These are phyloP conservation scores for Daedaleopsis nitida DNA, from an alignment of 768 basidiomycete genomes.

Conservation along the genomic window DNA sequence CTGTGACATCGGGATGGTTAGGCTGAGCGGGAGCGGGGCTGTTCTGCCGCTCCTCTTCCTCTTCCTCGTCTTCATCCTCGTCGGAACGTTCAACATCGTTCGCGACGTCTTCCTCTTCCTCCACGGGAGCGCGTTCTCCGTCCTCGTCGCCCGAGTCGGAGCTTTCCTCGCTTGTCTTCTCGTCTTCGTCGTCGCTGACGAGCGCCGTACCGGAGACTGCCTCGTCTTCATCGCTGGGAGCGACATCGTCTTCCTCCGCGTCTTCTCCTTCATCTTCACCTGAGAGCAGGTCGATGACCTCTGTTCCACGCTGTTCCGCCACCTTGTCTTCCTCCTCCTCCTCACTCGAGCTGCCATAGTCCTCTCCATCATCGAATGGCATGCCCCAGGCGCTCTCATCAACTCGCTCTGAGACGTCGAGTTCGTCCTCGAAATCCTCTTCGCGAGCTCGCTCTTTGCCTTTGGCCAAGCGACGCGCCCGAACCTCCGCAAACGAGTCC, in stretches of 20 bases:
- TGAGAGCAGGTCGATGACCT: constrained; percentile 30
- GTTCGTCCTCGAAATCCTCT: constrained; percentile 48
- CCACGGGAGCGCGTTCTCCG: background rate
- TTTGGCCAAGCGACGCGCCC: constrained; percentile 57
- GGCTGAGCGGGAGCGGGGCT: constrained; percentile 1
- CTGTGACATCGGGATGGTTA: background rate
- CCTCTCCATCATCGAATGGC: constrained; percentile 14
- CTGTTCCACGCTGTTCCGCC: constrained; percentile 13
- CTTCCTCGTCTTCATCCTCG: background rate
- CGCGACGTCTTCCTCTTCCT: constrained; percentile 3
- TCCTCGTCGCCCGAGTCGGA: constrained; percentile 4
- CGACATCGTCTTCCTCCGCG: background rate
- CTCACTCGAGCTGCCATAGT: constrained; percentile 20
- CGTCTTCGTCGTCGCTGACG: constrained; percentile 10
- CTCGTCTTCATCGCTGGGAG: background rate
- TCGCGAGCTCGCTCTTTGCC: constrained; percentile 66
- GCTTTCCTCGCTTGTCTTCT: background rate
- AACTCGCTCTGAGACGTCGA: constrained; percentile 7
- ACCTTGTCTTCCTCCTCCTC: constrained; percentile 34
- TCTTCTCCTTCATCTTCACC: constrained; percentile 16
- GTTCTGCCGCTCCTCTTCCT: background rate
- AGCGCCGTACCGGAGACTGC: background rate
- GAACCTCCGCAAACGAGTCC: constrained; percentile 58
- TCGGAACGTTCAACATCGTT: constrained; percentile 1
- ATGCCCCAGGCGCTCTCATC: constrained; percentile 30